These are phyloP conservation scores for Aspergillus aculeatinus DNA, from an alignment of 2,329 filamentous ascomycete genomes.

Conservation along the genomic window DNA sequence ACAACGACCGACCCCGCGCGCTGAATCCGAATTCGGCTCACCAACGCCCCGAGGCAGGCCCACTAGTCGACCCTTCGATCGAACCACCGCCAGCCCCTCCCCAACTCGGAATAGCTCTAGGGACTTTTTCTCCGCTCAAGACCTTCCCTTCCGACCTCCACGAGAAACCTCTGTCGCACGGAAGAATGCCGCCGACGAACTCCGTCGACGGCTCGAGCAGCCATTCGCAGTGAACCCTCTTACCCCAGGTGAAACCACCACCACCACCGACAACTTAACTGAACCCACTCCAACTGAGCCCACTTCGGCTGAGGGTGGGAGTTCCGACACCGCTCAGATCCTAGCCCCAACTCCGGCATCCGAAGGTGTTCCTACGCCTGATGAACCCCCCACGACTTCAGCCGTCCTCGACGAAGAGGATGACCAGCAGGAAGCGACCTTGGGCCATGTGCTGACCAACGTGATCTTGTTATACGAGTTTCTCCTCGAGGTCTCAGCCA, in stretches of 20 bases:
- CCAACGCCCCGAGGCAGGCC: conserved; percentile 27
- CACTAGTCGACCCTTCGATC: conserved; percentile 16
- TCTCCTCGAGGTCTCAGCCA: conserved; percentile 70
- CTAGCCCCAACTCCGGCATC: not conserved
- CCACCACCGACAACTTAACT: no score
- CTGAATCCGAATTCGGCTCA: conserved; percentile 15
- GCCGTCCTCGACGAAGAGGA: conserved; percentile 26
- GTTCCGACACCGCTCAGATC: not conserved
- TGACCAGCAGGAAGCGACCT: conserved; percentile 55
- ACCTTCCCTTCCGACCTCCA: conserved; percentile 23
- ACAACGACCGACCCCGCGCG: conserved; percentile 16
- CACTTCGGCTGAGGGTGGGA: not conserved
- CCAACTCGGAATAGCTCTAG: conserved; percentile 18
- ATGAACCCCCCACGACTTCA: conserved; percentile 15
- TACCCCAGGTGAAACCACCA: no score
- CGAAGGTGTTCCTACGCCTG: not conserved
- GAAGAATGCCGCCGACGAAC: conserved; percentile 27
- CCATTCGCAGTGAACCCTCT: conserved; percentile 26
- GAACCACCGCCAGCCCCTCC: conserved; percentile 15
- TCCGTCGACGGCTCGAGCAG: conserved; percentile 36
- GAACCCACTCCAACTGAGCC: not conserved
- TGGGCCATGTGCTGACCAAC: conserved; percentile 78
- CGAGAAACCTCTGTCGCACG: conserved; percentile 28
- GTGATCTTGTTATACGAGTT: conserved; percentile 78
- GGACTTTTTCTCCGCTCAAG: conserved; percentile 24